These are phyloP conservation scores for Pythium rhizo-oryzae DNA, from an alignment of 352 stramenopile genomes.

Conservation along the genomic window DNA sequence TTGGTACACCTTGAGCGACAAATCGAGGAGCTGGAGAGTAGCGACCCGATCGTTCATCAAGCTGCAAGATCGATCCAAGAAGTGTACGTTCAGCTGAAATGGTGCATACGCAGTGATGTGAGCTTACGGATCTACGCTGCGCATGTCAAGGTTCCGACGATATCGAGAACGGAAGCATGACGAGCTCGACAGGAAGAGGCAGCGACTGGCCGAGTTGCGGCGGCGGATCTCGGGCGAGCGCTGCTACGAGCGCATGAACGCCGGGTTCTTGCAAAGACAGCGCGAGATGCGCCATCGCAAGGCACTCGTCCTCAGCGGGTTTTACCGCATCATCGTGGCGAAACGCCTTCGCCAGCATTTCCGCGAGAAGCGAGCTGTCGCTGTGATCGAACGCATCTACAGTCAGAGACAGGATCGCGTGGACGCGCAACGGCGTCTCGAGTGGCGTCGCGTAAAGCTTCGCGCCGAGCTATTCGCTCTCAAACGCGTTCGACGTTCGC, in stretches of 20 bases:
- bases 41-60: constrained; percentile 27
- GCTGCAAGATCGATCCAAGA: constrained; percentile 43
- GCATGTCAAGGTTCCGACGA: constrained; percentile 29
- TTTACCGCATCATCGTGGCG: constrained; percentile 42
- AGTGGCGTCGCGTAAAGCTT: constrained; percentile 30
- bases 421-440: constrained; percentile 20
- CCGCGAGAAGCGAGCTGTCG: constrained; percentile 32
- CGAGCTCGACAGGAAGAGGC: constrained; percentile 12
- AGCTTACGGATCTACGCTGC: background rate
- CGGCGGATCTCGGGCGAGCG: constrained; percentile 35
- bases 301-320: constrained; percentile 24
- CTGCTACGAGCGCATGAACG: constrained; percentile 52
- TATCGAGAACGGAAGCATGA: constrained; percentile 21
- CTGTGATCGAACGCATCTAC: constrained; percentile 34
- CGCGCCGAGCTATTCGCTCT: constrained; percentile 19
- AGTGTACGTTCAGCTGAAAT: constrained; percentile 14
- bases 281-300: constrained; percentile 26
- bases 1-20: constrained; percentile 15
- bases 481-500: background rate
- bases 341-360: constrained; percentile 30
- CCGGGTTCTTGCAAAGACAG: constrained; percentile 26
- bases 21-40: constrained; percentile 22
- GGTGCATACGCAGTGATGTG: background rate
- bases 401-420: constrained; percentile 21
- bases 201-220: constrained; percentile 21